Conservation (phyloP, 495 filamentous ascomycete species). For the Diplogelasinospora grovesii region DNA sequence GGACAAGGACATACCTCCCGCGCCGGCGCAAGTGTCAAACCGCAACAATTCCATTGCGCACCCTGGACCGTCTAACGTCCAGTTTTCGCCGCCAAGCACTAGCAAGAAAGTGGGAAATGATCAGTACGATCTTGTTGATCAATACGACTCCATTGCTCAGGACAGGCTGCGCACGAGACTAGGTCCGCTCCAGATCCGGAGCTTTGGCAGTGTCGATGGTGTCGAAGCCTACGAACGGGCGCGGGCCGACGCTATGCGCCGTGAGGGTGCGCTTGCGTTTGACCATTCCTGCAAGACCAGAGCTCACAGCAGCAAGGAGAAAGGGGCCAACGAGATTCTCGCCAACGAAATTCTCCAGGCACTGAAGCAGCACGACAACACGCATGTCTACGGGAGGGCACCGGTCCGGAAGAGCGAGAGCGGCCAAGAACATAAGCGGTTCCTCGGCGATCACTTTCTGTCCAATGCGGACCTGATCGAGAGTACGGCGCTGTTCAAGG, state of each 20-base stretch:
- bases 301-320: background rate
- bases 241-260: conserved; percentile 7
- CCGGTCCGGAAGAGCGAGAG: conserved; percentile 15
- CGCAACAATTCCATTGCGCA: too few species aligned
- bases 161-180: too few species aligned
- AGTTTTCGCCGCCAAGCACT: too few species aligned
- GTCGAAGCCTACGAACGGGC: conserved; percentile 1
- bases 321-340: conserved; percentile 8
- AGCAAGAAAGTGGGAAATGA: too few species aligned
- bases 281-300: conserved; percentile 8
- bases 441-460: conserved; percentile 41
- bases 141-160: too few species aligned
- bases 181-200: too few species aligned
- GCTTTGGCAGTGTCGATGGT: too few species aligned
- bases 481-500: conserved; percentile 34
- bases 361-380: conserved; percentile 26
- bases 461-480: conserved; percentile 41
- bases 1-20: too few species aligned
- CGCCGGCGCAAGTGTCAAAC: too few species aligned
- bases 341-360: conserved; percentile 29
- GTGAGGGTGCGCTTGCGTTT: conserved; percentile 2
- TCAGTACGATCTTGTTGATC: too few species aligned
- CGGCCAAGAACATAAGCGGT: conserved; percentile 26
- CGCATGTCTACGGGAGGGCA: conserved; percentile 15
- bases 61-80: too few species aligned